phyloP scores from a whole-genome alignment of 495 filamentous ascomycete genomes.

The Annulohypoxylon nitens region DNA sequence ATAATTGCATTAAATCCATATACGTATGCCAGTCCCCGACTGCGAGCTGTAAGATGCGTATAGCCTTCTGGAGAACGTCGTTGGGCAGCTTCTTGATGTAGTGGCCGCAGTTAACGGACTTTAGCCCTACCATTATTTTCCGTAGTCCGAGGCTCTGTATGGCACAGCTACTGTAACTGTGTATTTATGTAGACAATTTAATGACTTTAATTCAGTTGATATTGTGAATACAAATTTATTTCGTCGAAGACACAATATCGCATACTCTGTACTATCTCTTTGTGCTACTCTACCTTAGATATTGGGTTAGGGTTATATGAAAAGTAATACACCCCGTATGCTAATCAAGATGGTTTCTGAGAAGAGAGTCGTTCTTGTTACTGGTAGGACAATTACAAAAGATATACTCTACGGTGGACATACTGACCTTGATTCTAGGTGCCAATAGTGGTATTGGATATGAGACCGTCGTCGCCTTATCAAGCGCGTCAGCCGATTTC shows the following conservation, averaged over 20 bases:
- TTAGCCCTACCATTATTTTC: background rate
- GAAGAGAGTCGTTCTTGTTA: slow-evolving; percentile 55
- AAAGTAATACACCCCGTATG: background rate
- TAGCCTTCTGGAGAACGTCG: background rate
- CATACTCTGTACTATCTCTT: background rate
- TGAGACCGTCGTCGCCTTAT: slow-evolving; percentile 60
- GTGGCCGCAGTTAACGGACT: background rate
- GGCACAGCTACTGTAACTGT: background rate
- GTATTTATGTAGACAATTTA: no score
- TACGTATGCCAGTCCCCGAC: background rate
- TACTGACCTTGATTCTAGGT: slow-evolving; percentile 43
- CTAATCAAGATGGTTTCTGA: slow-evolving; percentile 30
- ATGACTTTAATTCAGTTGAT: background rate
- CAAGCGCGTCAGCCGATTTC: slow-evolving; percentile 54
- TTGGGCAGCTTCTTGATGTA: background rate
- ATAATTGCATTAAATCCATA: background rate
- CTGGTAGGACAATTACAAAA: slow-evolving; percentile 40
- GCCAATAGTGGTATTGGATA: slow-evolving; percentile 66
- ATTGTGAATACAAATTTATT: background rate
- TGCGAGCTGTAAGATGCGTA: background rate
- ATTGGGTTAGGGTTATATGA: background rate
- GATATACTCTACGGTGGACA: background rate
- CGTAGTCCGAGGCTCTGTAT: background rate
- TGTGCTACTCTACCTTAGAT: background rate
- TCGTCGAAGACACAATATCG: background rate